phyloP scores from a whole-genome alignment of 2,329 filamentous ascomycete species.

The Didymellaceae sp. region DNA sequence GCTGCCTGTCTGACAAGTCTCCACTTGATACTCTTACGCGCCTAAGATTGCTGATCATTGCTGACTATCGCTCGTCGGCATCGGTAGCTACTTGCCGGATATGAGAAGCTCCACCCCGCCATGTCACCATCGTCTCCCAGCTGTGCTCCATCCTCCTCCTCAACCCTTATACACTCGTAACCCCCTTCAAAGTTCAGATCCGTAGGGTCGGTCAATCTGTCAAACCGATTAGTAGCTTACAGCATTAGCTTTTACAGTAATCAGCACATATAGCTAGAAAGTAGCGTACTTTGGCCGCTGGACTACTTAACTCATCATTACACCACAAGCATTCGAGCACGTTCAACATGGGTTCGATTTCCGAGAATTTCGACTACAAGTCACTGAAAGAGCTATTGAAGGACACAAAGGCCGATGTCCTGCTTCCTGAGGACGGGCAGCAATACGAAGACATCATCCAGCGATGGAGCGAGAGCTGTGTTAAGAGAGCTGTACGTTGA shows the following conservation, averaged over 20 bases:
- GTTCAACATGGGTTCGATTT: slow-evolving; percentile 18
- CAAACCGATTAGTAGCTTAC: not conserved
- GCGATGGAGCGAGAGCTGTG: slow-evolving; percentile 25
- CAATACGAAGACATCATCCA: slow-evolving; percentile 23
- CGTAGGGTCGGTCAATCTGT: too few species aligned
- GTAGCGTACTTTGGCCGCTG: not conserved
- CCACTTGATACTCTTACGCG: not conserved
- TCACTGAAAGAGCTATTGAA: slow-evolving; percentile 28
- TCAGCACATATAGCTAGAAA: not conserved
- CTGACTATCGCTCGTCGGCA: slow-evolving; percentile 5
- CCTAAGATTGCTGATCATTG: slow-evolving; percentile 1
- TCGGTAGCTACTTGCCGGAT: slow-evolving; percentile 3
- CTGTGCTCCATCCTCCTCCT: not conserved
- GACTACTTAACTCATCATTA: too few species aligned
- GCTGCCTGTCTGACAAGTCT: not conserved
- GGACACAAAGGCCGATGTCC: slow-evolving; percentile 15
- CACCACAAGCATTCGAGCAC: too few species aligned
- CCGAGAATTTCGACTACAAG: slow-evolving; percentile 21
- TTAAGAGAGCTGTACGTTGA: slow-evolving; percentile 22
- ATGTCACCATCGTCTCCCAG: not conserved
- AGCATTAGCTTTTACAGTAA: not conserved
- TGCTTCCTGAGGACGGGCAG: slow-evolving; percentile 20
- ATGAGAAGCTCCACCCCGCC: slow-evolving; percentile 12
- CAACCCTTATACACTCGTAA: not conserved
- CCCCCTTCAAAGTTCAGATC: too few species aligned